phyloP scores from a whole-genome alignment of 1,284 basidiomycete genomes.

The Rhodotorula sp. region DNA sequence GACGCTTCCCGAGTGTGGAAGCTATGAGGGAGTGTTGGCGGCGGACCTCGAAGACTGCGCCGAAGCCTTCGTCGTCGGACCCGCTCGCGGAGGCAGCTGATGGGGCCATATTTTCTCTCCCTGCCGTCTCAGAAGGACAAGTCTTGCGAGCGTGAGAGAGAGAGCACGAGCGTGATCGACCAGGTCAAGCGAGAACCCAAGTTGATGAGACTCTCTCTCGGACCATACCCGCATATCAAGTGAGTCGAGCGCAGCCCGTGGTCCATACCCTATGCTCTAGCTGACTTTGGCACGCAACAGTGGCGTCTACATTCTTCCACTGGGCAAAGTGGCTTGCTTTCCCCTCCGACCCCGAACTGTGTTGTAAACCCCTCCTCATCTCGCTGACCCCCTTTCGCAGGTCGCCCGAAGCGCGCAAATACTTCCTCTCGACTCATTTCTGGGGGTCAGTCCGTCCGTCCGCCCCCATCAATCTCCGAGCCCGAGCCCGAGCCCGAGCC shows the following conservation, averaged over 20 bases:
- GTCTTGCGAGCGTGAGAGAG: neutral
- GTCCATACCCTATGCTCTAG: neutral
- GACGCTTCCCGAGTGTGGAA: too few relatives aligned
- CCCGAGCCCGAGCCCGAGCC: too few relatives aligned
- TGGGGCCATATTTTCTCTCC: neutral
- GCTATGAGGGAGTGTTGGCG: too few relatives aligned
- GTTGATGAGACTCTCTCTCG: too few relatives aligned
- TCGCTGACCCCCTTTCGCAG: conserved; percentile 10
- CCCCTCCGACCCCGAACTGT: too few relatives aligned
- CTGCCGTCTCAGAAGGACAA: neutral
- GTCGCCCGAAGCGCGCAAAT: conserved; percentile 81
- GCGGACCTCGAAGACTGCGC: conserved; percentile 25
- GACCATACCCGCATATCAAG: too few relatives aligned
- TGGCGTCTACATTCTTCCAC: conserved; percentile 9
- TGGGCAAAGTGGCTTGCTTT: conserved; percentile 20
- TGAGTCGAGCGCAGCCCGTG: neutral
- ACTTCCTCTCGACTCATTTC: conserved; percentile 65
- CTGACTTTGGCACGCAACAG: neutral
- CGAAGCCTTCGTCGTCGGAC: conserved; percentile 29
- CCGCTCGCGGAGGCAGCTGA: conserved; percentile 2
- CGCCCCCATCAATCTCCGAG: too few relatives aligned
- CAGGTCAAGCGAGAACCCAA: too few relatives aligned
- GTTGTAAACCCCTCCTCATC: neutral
- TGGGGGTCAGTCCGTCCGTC: conserved; percentile 32
- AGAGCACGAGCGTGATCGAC: neutral